Base-by-base conservation (phyloP, 169 alveolate genomes). In the Plasmodium vivax region DNA sequence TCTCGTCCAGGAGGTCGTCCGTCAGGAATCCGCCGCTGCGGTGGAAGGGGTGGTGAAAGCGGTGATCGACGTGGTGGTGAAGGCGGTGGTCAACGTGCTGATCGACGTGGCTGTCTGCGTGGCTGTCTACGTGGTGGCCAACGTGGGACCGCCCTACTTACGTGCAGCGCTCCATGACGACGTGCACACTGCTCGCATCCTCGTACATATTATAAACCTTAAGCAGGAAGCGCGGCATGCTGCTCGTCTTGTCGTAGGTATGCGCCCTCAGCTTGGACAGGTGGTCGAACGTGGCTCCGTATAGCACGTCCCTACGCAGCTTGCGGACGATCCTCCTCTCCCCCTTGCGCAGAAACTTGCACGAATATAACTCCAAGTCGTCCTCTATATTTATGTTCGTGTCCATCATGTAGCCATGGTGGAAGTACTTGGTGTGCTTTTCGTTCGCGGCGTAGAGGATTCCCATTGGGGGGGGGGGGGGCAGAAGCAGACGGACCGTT, bases 21-120 rank as follows among this genome's bases (percentile, higher is more conserved):
- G 73, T 82, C 10, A 92, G 5, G 83, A 81, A 92, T 3, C 95
- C 95, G 0, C 92, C 95, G 56, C 95, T 92, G 34, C n/a, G 34
- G 62, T n/a, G 58, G 32, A 30, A 79, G 56, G 58, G 27, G 38
- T 23, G 32, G 41, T 19, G 75, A 0, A n/a, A 23, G 41, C 7
- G 38, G 12, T 5, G 23, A 3, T 51, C 1, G 8, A 51, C 1
- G 62, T 51, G 23, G 62, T 2, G 12, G 58, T 12, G 58, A 19
- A 43, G 0, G 51, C 51, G 51, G 19, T 14, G 2, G 62, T 14
- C 7, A 14, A 51, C 0, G 8, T 2, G 62, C 23, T 3, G 14
- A 23, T 51, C 8, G 3, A 12, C 19, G 62, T 6, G 23, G 6
- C 23, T 14, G 7, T 38, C 45, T 3, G 6, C 45, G 23, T 8